These are phyloP conservation scores for Alternaria brassicae DNA, from an alignment of 2,329 filamentous ascomycete genomes.

Conservation along the genomic window DNA sequence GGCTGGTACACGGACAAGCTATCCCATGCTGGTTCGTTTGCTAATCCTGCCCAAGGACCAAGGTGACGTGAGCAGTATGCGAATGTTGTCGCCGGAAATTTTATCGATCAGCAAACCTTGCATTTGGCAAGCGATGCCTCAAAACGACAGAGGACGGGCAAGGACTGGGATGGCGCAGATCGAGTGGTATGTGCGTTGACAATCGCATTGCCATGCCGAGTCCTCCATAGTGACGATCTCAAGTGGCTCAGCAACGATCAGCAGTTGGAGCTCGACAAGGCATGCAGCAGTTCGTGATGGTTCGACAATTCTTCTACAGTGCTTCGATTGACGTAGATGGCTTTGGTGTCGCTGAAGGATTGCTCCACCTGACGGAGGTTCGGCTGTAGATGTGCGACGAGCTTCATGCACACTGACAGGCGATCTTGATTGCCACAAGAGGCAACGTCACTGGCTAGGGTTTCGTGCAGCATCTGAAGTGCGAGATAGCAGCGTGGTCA, in stretches of 20 bases:
- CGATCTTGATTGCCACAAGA: slow-evolving; percentile 24
- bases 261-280: not conserved
- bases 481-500: slow-evolving; percentile 4
- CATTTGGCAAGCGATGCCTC: not conserved
- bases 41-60: not conserved
- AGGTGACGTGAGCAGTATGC: not conserved
- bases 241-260: slow-evolving; percentile 7
- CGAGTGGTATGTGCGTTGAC: slow-evolving; percentile 1
- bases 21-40: not conserved
- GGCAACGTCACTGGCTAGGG: slow-evolving; percentile 25
- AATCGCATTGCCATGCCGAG: not conserved
- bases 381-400: slow-evolving; percentile 27
- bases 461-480: not conserved
- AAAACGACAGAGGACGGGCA: not conserved
- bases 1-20: not conserved
- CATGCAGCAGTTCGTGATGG: slow-evolving; percentile 4
- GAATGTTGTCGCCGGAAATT: not conserved
- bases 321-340: slow-evolving; percentile 36
- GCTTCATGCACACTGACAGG: slow-evolving; percentile 22
- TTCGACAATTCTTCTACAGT: slow-evolving; percentile 19
- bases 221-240: not conserved
- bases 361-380: slow-evolving; percentile 7
- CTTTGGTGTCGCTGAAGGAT: slow-evolving; percentile 5
- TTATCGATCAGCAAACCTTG: slow-evolving; percentile 1
- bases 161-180: slow-evolving; percentile 2